Base-by-base conservation (phyloP, 345 rosid genomes). In the Citrus cavaleriei region DNA sequence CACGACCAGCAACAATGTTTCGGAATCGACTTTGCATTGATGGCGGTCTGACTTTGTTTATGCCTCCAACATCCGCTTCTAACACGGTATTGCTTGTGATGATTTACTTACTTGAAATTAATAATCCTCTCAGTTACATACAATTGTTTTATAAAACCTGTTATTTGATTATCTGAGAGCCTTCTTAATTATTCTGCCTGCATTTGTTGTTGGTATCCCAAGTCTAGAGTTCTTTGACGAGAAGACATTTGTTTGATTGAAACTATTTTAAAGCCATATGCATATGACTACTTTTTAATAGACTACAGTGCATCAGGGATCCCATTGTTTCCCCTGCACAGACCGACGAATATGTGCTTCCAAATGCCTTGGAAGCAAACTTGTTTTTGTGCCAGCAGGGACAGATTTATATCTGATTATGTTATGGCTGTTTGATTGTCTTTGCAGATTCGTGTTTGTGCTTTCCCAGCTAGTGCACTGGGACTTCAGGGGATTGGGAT, bases 41-140 rank as follows among this genome's bases (percentile, higher is more conserved):
- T 86, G 99, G 99, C 78, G 99, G 98, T 66, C 87, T 93, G 84
- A 94, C 99, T 24, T 86, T 96, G 83, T 94, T 93, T 84, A 91
- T 94, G 97, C 97, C 99, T 73, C 99, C 99, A 72, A 91, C 99
- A 68, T 87, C 97, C 79, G 98, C 98, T 78, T 79, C 93, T 81
- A 85, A 91, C 80, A 94, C 98, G 86, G 99, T 91, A 91, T 67
- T 81, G 76, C 78, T 76, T 69, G 71, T 62, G 73, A 68, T 77
- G 30, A 2, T 72, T 55, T 42, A 59, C 22, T 46, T 46, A 46
- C 51, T 42, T 46, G 51, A 46, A 46, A 46, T 46, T 46, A 12
- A 46, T 46, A 46, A 46, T 46, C 14, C 46, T 59, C 51, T 67
- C 25, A 25, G 57, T 18, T 55, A 35, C 22, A 54, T 30, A 28